These are phyloP conservation scores for Podospora appendiculata DNA, from an alignment of 495 filamentous ascomycete genomes.

Conservation along the genomic window DNA sequence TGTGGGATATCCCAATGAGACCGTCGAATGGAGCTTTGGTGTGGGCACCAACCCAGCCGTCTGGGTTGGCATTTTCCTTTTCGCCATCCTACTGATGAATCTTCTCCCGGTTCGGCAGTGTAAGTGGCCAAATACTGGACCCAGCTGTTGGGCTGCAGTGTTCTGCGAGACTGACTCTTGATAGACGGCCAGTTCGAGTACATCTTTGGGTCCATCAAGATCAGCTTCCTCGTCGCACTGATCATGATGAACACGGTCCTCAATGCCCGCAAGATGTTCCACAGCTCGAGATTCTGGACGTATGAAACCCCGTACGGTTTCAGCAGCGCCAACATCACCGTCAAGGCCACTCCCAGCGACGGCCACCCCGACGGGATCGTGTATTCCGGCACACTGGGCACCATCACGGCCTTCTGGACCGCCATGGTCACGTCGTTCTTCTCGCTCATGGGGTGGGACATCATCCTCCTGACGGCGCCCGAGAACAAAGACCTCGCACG, in stretches of 20 bases:
- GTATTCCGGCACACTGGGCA: constrained; percentile 9
- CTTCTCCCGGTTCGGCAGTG: constrained; percentile 28
- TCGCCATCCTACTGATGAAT: constrained; percentile 26
- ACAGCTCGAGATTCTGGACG: constrained; percentile 21
- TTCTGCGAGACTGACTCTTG: too few relatives aligned
- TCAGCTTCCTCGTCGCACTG: constrained; percentile 29
- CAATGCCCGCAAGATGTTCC: constrained; percentile 9
- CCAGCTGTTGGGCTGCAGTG: too few relatives aligned
- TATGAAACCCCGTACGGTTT: constrained; percentile 29
- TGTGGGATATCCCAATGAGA: constrained; percentile 26
- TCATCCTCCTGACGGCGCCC: constrained; percentile 30
- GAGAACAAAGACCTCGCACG: constrained; percentile 32
- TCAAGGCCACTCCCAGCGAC: background rate
- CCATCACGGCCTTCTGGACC: constrained; percentile 25
- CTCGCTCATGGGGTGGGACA: constrained; percentile 38
- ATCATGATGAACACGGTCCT: constrained; percentile 32
- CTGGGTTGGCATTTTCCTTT: constrained; percentile 22
- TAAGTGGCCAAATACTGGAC: too few relatives aligned
- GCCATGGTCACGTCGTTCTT: constrained; percentile 27
- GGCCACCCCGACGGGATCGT: constrained; percentile 9
- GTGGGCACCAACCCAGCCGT: constrained; percentile 23
- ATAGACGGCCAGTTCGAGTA: constrained; percentile 30
- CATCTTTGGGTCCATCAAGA: constrained; percentile 30
- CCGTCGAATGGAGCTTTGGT: constrained; percentile 19
- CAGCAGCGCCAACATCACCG: constrained; percentile 14